Evolutionary conservation across 305 asterid genomes (phyloP).

Genomic region (Fraxinus angustifolia): DNA sequence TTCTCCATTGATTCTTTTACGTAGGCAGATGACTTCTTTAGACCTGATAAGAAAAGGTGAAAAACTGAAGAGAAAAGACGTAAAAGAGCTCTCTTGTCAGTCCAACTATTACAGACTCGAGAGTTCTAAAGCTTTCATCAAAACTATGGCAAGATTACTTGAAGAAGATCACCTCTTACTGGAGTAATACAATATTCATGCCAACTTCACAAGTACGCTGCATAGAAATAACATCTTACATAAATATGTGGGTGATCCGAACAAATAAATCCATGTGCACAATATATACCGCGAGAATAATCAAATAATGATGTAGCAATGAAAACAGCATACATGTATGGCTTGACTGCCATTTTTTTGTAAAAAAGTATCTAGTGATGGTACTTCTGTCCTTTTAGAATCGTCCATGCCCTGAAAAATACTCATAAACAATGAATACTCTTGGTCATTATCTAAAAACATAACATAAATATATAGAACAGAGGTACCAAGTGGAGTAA

Average conservation of each 20-base stretch:
- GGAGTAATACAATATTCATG: not conserved
- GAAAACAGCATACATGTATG: not conserved
- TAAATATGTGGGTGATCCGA: not conserved
- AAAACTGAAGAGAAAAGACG: not conserved
- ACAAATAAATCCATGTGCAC: not conserved
- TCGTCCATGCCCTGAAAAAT: conserved; percentile 81
- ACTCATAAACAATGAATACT: not conserved
- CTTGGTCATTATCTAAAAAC: not conserved
- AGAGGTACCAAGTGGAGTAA: not conserved
- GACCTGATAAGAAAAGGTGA: not conserved
- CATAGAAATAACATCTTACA: not conserved
- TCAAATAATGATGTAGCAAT: not conserved
- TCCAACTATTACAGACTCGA: not conserved
- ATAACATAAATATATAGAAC: not conserved
- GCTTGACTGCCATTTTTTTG: not conserved
- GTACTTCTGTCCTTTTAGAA: conserved; percentile 85
- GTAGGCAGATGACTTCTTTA: not conserved
- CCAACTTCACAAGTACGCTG: not conserved
- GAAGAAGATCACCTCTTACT: not conserved
- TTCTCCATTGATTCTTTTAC: not conserved
- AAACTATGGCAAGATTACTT: not conserved
- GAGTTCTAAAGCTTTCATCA: not conserved
- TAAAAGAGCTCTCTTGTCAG: not conserved
- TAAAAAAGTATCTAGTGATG: conserved; percentile 47
- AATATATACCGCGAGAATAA: not conserved